Base-by-base conservation (phyloP, 768 basidiomycete genomes). In the Suillus alpinus region DNA sequence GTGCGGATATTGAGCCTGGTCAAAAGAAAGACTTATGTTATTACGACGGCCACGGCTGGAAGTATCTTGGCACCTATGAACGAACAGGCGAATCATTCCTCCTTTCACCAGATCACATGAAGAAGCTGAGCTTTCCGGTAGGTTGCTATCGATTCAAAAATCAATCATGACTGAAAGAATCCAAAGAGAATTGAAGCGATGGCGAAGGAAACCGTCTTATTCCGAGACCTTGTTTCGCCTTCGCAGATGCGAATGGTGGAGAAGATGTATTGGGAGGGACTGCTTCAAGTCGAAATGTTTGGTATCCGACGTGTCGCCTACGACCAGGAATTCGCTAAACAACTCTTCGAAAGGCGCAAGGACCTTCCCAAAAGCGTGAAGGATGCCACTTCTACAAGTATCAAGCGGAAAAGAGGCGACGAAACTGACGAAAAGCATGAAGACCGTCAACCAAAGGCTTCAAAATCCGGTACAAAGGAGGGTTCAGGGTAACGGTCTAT, bases 61-160 rank as follows among this genome's bases (percentile, higher is more conserved):
- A 62, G 36, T 71, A 71, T 53, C 41, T 73, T 18, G 71, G 71
- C 8, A 72, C 68, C 37, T 72, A 72, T 56, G 67, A 73, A 60
- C 55, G 70, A 34, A 55, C 61, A 34, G 63, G 61, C 57, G 57
- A 49, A 12, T 37, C 43, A n/a, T 61, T 60, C 70, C 36, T 53
- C 34, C 49, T 71, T 46, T 60, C 66, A 29, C 9, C 60, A 13
- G 55, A 61, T 23, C 29, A 62, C 6, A 60, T 66, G 44, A 39
- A 61, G 56, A 18, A 60, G 43, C 37, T 73, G 9, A 52, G 52
- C 49, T 26, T 3, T 13, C 6, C 59, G 34, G 70, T 68, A 39
- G 14, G 63, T 47, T 40, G 36, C 46, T 58, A 10, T 37, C 34
- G 10, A 36, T 59, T 57, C 31, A 16, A 53, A 50, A 53, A 56